Percentiles rank a stretch among this genome's conserved stretches.
These are phyloP conservation scores for Ceratocystis papillata DNA, from an alignment of 2,329 filamentous ascomycete genomes.

Conservation along the genomic window DNA sequence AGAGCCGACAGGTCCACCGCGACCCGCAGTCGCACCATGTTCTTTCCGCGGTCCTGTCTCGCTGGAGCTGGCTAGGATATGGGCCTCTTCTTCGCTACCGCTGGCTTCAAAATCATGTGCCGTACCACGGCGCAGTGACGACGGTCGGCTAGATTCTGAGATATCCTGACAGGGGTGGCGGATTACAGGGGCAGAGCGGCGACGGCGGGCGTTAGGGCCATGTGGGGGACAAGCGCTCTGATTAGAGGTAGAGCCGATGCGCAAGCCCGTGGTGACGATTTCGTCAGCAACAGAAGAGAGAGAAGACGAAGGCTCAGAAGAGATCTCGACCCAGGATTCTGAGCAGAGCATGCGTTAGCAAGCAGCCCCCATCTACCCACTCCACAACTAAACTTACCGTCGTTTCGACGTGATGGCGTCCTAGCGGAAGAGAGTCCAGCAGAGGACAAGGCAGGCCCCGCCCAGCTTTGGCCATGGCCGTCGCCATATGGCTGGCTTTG, in stretches of 20 bases:
- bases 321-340: conserved; percentile 96
- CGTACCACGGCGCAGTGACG: conserved; percentile 47
- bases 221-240: conserved; percentile 27
- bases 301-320: conserved; percentile 85
- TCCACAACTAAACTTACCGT: conserved; percentile 4
- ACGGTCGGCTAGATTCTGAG: conserved; percentile 30
- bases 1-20: not conserved
- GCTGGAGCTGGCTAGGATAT: conserved; percentile 33
- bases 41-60: not conserved
- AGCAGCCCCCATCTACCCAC: too few relatives aligned
- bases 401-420: conserved; percentile 5
- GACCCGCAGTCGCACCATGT: not conserved
- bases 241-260: conserved; percentile 50
- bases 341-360: too few relatives aligned
- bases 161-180: conserved; percentile 14
- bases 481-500: conserved; percentile 7
- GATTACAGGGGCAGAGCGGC: conserved; percentile 28
- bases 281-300: conserved; percentile 77
- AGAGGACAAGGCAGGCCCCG: not conserved
- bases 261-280: conserved; percentile 79
- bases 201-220: conserved; percentile 42
- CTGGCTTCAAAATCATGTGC: conserved; percentile 92
- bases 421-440: not conserved
- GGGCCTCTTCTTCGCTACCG: conserved; percentile 71
- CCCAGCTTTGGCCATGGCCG: not conserved